phyloP scores from a whole-genome alignment of 1,139 yeast genomes.

The Hansenula anomala region DNA sequence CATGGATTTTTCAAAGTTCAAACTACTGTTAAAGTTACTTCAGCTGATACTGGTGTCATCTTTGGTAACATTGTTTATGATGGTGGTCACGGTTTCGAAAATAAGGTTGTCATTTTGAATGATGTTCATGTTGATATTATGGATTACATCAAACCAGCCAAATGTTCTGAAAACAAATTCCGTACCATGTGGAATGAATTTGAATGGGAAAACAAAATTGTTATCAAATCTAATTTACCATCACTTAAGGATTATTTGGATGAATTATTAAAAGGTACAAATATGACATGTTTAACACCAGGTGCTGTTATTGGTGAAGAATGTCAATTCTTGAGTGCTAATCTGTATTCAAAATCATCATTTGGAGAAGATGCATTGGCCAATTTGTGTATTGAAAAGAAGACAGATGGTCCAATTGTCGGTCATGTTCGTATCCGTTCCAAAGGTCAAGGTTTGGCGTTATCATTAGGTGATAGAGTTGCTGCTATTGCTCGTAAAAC shows the following conservation, averaged over 20 bases:
- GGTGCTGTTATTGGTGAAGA: constrained; percentile 84
- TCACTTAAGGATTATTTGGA: constrained; percentile 77
- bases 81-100: constrained; percentile 91
- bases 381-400: constrained; percentile 87
- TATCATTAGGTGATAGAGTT: constrained; percentile 91
- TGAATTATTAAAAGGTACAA: constrained; percentile 75
- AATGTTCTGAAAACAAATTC: constrained; percentile 84
- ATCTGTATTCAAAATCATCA: constrained; percentile 85
- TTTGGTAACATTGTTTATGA: constrained; percentile 97
- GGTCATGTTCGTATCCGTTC: constrained; percentile 97
- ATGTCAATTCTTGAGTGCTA: constrained; percentile 92
- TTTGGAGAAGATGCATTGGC: constrained; percentile 99
- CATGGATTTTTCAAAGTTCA: constrained; percentile 92
- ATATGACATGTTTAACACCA: constrained; percentile 92
- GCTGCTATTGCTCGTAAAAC: constrained; percentile 68
- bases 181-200: constrained; percentile 99
- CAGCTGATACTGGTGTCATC: constrained; percentile 96
- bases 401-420: constrained; percentile 67
- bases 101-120: constrained; percentile 84
- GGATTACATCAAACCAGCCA: constrained; percentile 96
- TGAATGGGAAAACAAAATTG: constrained; percentile 99
- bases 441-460: constrained; percentile 96
- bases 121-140: constrained; percentile 95
- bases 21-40: constrained; percentile 87
- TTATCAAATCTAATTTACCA: constrained; percentile 67